Conservation (phyloP, 2,329 filamentous ascomycete species). For the Aureobasidium pullulans region DNA sequence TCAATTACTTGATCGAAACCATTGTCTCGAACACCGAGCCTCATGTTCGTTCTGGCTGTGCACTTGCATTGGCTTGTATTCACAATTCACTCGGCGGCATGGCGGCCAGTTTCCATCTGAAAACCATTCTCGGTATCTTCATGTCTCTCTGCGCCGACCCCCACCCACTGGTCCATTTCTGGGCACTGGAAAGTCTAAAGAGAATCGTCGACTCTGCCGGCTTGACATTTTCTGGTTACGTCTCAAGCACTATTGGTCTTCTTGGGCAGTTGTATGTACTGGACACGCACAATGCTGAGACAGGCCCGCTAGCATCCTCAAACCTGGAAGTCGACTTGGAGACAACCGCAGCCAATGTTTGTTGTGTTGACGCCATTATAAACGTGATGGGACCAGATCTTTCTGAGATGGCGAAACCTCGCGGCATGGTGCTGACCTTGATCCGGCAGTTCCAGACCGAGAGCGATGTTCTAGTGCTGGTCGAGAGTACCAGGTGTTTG, state of each 20-base stretch:
- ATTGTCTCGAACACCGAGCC: conserved; percentile 93
- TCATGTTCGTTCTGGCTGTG: conserved; percentile 86
- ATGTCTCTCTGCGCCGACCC: conserved; percentile 96
- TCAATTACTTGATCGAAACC: conserved; percentile 86
- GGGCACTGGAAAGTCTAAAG: conserved; percentile 83
- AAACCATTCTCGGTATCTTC: conserved; percentile 94
- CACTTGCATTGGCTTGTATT: conserved; percentile 85
- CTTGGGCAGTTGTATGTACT: conserved; percentile 86
- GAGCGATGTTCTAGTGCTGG: conserved; percentile 65
- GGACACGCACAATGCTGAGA: conserved; percentile 84
- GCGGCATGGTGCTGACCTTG: conserved; percentile 83
- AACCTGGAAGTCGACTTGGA: conserved; percentile 83
- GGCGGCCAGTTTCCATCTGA: conserved; percentile 92
- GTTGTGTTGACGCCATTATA: conserved; percentile 89
- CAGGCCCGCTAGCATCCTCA: conserved; percentile 70
- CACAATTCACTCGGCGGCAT: conserved; percentile 95
- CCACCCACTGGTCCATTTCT: conserved; percentile 91
- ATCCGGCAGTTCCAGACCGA: conserved; percentile 69
- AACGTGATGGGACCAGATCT: conserved; percentile 94
- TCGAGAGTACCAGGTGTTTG: conserved; percentile 71
- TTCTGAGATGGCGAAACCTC: conserved; percentile 84
- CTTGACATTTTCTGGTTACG: conserved; percentile 82
- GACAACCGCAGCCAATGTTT: conserved; percentile 73
- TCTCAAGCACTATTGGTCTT: conserved; percentile 86
- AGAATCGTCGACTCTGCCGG: conserved; percentile 87